These are phyloP conservation scores for Diatrype stigma DNA, from an alignment of 2,329 filamentous ascomycete species.

Conservation along the genomic window DNA sequence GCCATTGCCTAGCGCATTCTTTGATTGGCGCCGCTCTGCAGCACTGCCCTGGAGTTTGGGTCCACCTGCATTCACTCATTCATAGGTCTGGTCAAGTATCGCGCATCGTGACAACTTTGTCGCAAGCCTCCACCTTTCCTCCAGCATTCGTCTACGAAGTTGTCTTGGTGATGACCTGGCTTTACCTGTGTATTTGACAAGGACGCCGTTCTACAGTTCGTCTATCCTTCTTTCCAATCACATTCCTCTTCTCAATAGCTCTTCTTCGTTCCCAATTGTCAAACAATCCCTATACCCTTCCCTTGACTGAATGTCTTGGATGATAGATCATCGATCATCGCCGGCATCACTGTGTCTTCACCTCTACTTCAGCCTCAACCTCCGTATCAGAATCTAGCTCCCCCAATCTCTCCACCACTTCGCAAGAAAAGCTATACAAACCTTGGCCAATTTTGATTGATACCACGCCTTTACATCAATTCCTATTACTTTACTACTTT, in stretches of 20 bases:
- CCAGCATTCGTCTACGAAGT: background rate
- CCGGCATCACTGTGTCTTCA: background rate
- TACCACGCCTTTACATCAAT: constrained; percentile 10
- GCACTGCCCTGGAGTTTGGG: too few relatives aligned
- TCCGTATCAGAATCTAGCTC: background rate
- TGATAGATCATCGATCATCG: background rate
- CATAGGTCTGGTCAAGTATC: background rate
- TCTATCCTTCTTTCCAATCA: constrained; percentile 27
- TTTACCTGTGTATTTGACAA: background rate
- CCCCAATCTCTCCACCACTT: background rate
- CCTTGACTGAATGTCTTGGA: background rate
- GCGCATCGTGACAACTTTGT: background rate
- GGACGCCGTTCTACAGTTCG: constrained; percentile 24
- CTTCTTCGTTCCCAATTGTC: constrained; percentile 12
- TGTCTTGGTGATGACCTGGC: background rate
- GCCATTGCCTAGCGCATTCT: background rate
- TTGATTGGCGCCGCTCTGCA: background rate
- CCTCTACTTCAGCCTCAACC: background rate
- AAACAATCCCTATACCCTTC: background rate
- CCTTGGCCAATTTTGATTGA: background rate
- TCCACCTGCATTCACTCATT: too few relatives aligned
- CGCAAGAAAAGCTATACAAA: background rate
- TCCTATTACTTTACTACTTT: constrained; percentile 12
- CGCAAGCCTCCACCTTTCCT: background rate
- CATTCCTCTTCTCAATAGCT: constrained; percentile 16